Evolutionary conservation across 2,329 filamentous ascomycete genomes (phyloP), one percentile per base, ranked within the genome.

Genomic region (Cercospora nicotianae): DNA sequence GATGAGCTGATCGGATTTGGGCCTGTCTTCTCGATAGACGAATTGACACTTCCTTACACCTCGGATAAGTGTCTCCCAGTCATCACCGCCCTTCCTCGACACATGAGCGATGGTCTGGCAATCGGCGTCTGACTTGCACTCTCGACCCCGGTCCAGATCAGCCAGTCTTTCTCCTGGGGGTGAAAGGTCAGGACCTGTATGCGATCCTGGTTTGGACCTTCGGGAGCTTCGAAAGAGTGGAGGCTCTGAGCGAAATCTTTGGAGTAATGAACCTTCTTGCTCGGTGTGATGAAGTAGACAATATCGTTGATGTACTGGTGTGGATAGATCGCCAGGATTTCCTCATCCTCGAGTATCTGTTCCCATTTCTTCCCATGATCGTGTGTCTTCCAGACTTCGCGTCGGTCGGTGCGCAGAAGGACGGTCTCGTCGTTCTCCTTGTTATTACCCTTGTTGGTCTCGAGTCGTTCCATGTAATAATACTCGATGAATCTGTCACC

Each of bases 331-430:
- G 82, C 84, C 55, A 85, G 82, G 66, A 98, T 87, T 2, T 88
- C 83, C 72, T 94, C 88, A 33, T 88, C 87, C 66, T 91, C 84
- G 2, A 96, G 85, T 13, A 82, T 79, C 51, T 78, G 83, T 26
- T 88, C 82, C 94, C 95, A 99, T 1, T 81, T 89, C 81, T 96
- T 96, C 75, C 95, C 95, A 75, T 97, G 94, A 77, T 99, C 89
- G 64, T 89, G 87, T 0, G 92, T 91, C 65, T 96, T 85, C 79
- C 86, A 93, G 18, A 96, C 85, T 60, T 89, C 83, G 12, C 86
- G 81, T 59, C 85, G 79, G 68, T 84, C 80, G 63, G 83, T 90
- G 68, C 83, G 85, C 84, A 89, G 84, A 69, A 91, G 81, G 59
- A 91, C 81, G 0, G 89, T 94, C 80, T 98, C 94, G 73, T 94